Conservation (phyloP, 345 rosid species). For the Stellera chamaejasme region DNA sequence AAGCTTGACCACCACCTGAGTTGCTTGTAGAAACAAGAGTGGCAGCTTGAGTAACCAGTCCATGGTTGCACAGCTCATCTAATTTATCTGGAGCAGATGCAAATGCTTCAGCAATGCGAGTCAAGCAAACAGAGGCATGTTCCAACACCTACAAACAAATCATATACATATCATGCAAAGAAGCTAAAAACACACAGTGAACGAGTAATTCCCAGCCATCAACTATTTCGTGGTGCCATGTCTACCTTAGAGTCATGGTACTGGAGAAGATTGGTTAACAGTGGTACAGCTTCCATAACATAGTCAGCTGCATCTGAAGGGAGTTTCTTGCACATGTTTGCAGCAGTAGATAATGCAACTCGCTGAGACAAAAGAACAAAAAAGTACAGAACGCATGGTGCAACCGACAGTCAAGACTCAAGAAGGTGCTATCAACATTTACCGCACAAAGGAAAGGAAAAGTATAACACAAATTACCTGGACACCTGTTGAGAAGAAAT, state of each 20-base stretch:
- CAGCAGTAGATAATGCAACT: conserved; percentile 96
- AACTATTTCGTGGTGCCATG: not conserved
- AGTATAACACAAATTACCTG: conserved; percentile 43
- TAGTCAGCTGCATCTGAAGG: conserved; percentile 99
- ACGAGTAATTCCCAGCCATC: not conserved
- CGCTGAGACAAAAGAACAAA: conserved; percentile 38
- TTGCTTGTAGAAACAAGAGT: conserved; percentile 89
- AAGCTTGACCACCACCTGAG: conserved; percentile 95
- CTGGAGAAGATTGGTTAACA: conserved; percentile 94
- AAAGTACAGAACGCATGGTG: not conserved
- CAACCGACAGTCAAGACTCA: not conserved
- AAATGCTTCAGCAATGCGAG: conserved; percentile 97
- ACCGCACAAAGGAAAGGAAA: not conserved
- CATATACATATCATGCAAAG: conserved; percentile 2
- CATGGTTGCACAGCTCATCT: conserved; percentile 94
- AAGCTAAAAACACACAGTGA: not conserved
- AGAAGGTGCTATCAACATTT: not conserved
- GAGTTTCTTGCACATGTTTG: conserved; percentile 99
- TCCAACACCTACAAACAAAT: conserved; percentile 72
- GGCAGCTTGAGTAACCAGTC: conserved; percentile 94
- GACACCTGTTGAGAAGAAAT: conserved; percentile 99
- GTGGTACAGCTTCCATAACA: conserved; percentile 99
- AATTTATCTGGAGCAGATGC: conserved; percentile 83
- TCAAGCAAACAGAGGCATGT: conserved; percentile 94
- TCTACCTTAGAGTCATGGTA: conserved; percentile 91